Conservation (phyloP, 2,329 filamentous ascomycete genomes). For the Thielaviopsis ethacetica region DNA sequence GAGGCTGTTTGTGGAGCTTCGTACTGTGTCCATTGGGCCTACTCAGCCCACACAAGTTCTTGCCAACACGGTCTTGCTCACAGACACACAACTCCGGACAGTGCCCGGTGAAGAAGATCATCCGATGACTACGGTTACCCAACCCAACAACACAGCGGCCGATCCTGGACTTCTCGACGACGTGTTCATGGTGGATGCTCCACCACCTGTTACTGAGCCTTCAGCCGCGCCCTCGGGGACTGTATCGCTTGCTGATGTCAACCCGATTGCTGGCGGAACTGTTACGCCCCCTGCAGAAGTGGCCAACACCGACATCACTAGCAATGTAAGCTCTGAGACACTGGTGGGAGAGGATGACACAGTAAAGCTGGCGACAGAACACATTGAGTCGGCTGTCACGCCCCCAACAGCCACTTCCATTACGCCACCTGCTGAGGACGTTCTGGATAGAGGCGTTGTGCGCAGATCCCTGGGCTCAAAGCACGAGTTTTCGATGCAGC, state of each 20-base stretch:
- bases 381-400: neutral
- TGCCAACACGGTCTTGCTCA: slow-evolving; percentile 61
- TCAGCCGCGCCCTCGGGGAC: neutral
- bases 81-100: slow-evolving; percentile 17
- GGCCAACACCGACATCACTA: neutral
- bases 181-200: slow-evolving; percentile 7
- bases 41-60: slow-evolving; percentile 61
- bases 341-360: slow-evolving; percentile 5
- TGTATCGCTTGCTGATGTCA: slow-evolving; percentile 6
- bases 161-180: neutral
- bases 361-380: neutral
- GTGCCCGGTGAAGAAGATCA: neutral
- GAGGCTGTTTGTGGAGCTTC: slow-evolving; percentile 53
- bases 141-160: neutral
- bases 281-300: neutral
- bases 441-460: slow-evolving; percentile 22
- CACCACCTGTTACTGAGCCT: neutral
- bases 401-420: neutral
- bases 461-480: slow-evolving; percentile 24
- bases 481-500: slow-evolving; percentile 21
- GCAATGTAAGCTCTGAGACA: slow-evolving; percentile 5
- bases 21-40: slow-evolving; percentile 41
- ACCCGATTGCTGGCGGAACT: slow-evolving; percentile 3
- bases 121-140: neutral
- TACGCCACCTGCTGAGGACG: neutral